These are phyloP conservation scores for Fraxinus sp. DNA, from an alignment of 305 asterid species.

Conservation along the genomic window DNA sequence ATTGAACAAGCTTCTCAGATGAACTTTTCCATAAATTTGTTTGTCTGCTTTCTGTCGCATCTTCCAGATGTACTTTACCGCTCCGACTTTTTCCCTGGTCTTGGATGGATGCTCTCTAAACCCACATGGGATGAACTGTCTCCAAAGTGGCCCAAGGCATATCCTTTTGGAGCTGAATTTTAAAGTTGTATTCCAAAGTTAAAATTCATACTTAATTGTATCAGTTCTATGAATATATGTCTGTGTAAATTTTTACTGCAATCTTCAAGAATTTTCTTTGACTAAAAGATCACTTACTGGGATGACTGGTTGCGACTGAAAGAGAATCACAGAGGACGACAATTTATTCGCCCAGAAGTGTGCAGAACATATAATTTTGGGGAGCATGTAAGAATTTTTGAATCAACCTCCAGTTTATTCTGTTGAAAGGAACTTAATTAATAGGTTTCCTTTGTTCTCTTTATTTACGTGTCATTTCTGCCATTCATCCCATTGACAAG, in stretches of 20 bases:
- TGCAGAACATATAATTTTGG: constrained; percentile 98
- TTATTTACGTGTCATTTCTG: background rate
- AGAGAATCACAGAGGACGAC: constrained; percentile 86
- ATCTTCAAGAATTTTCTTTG: constrained; percentile 55
- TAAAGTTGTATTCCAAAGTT: constrained; percentile 14
- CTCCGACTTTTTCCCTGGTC: constrained; percentile 98
- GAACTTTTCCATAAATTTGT: constrained; percentile 19
- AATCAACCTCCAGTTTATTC: constrained; percentile 22
- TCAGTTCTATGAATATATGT: background rate
- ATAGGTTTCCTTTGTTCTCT: background rate
- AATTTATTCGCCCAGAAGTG: constrained; percentile 95
- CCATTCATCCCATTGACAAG: background rate
- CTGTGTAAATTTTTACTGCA: constrained; percentile 18
- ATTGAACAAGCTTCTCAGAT: constrained; percentile 3
- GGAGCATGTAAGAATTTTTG: constrained; percentile 71
- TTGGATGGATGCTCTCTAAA: constrained; percentile 96
- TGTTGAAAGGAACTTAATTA: constrained; percentile 11
- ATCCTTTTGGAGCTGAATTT: constrained; percentile 55
- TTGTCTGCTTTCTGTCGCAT: constrained; percentile 24
- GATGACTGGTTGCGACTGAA: constrained; percentile 96
- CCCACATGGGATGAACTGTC: constrained; percentile 95
- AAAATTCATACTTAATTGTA: constrained; percentile 6
- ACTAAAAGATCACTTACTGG: constrained; percentile 86
- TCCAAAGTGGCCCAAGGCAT: constrained; percentile 99
- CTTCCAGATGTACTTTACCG: constrained; percentile 90